Base-by-base conservation (phyloP, 306 rosid species). In the Fragaria vesca region DNA sequence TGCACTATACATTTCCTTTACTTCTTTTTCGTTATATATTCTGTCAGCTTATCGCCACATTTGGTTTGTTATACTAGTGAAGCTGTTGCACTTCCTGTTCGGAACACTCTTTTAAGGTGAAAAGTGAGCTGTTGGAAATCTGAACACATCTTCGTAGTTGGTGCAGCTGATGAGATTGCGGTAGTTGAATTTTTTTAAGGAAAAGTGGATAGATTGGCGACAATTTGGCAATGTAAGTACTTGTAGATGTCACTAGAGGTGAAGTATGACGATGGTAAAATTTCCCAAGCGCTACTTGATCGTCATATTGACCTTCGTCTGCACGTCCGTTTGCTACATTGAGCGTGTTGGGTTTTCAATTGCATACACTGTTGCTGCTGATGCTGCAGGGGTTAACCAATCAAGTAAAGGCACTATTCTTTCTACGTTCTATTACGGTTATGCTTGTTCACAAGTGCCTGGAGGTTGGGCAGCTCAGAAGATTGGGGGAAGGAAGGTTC, bases 391-490 rank as follows among this genome's bases (percentile, higher is more conserved):
- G 6, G 86, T 93, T 20, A 93, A 86, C 43, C 99, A 95, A 72
- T 88, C 98, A 3, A 91, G 84, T 78, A 95, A 95, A 74, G 99
- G 99, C 6, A 66, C 92, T 1, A 91, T 95, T 45, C 93, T 95
- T 54, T 93, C 99, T n/a, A 86, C 94, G 2, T 95, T 95, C 75
- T 95, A 95, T 65, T 95, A 88, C 84, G 99, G 99, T 12, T 95
- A 95, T 83, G 99, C 99, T 4, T 88, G 93, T 79, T 95, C 99
- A 2, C 99, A 95, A 83, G 94, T 95, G 28, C 99, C 99, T 4
- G 99, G 99, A 4, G 99, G 99, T 50, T 95, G 92, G 90, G 97
- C 93, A 0, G 97, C 99, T 46, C 99, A 95, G 79, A 95, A 75
- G 80, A 84, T 93, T 16, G 98, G 99, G 4, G 98, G 99, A 8